These are phyloP conservation scores for Vitellaria paradoxa DNA, from an alignment of 179 eudicot genomes.

Conservation along the genomic window DNA sequence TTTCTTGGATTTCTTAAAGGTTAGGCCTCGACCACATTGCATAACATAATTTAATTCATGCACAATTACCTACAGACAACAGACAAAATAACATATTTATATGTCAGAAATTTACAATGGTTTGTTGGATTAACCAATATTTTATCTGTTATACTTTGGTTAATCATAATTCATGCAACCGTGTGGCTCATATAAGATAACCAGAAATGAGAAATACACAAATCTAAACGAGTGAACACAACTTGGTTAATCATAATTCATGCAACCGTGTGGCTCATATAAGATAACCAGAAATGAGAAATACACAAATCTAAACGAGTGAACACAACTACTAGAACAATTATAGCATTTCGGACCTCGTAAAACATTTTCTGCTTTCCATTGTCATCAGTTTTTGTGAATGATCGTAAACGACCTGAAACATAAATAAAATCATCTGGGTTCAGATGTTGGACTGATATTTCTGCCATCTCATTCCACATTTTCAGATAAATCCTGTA, in stretches of 20 bases:
- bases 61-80: constrained; percentile 51
- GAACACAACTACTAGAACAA: not conserved
- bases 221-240: constrained; percentile 9
- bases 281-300: not conserved
- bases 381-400: constrained; percentile 24
- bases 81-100: not conserved
- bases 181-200: not conserved
- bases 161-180: not conserved
- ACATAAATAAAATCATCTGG: constrained; percentile 60
- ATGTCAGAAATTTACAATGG: not conserved
- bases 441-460: constrained; percentile 58
- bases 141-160: not conserved
- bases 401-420: constrained; percentile 58
- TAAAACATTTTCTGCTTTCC: constrained; percentile 32
- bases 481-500: constrained; percentile 55
- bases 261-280: not conserved
- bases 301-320: not conserved
- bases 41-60: constrained; percentile 63
- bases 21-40: constrained; percentile 25
- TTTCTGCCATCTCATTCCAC: constrained; percentile 68
- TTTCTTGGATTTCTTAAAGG: constrained; percentile 17
- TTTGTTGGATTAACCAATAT: too few species aligned
- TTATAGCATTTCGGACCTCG: constrained; percentile 38
- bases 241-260: not conserved
- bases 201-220: not conserved